Evolutionary conservation across 139 green algal species (phyloP).

Genomic region (Yamagishiella unicocca): DNA sequence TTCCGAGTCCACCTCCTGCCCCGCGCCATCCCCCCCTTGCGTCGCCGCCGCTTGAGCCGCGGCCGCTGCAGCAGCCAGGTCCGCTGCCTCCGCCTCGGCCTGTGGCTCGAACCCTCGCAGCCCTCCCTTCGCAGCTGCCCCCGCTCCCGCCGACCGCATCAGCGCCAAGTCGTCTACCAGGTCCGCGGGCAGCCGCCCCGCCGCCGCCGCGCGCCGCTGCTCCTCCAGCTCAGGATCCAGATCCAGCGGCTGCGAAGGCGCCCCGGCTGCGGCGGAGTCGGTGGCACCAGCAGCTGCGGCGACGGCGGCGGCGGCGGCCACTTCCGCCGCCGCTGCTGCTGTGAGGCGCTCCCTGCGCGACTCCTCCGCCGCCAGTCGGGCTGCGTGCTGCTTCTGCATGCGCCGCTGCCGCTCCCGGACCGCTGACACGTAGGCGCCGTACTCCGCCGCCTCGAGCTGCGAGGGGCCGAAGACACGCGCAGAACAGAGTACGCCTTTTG

Average conservation of each 20-base stretch:
- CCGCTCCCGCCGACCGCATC: background rate
- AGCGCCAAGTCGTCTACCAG: constrained; percentile 33
- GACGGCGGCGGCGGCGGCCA: background rate
- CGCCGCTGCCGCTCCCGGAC: constrained; percentile 1
- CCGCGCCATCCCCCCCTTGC: background rate
- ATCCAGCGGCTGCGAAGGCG: background rate
- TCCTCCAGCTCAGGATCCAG: constrained; percentile 26
- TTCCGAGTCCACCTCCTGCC: background rate
- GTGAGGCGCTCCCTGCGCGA: background rate
- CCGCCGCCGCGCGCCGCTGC: constrained; percentile 20
- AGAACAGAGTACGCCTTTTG: too few relatives aligned
- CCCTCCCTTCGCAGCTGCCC: background rate
- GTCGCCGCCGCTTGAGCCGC: background rate
- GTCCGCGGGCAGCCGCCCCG: background rate
- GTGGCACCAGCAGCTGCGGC: background rate
- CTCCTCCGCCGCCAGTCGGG: constrained; percentile 25
- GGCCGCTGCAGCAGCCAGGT: background rate
- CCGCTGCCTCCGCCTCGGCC: background rate
- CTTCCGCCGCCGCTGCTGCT: background rate
- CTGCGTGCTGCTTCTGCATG: constrained; percentile 28
- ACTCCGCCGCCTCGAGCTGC: constrained; percentile 13
- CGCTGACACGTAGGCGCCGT: background rate
- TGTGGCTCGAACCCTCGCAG: background rate
- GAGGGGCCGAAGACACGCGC: background rate
- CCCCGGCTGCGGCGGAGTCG: background rate